Base-by-base conservation (phyloP, 257 asterid genomes). In the Gentiana dahurica region DNA sequence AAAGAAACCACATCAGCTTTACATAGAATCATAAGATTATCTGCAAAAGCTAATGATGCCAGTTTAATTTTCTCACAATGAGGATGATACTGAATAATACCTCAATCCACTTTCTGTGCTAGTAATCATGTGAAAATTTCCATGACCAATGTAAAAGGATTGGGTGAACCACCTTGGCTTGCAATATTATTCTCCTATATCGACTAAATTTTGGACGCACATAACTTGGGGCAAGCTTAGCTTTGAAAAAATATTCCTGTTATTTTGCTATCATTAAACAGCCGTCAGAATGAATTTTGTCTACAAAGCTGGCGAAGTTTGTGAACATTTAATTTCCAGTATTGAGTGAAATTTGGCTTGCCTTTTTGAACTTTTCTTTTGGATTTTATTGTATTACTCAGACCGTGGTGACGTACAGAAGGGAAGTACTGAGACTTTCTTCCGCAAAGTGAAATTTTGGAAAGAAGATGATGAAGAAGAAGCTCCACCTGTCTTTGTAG, bases 401-500 rank as follows among this genome's bases (percentile, higher is more conserved):
- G 99, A 83, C 65, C 85, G 99, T 8, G 87, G 97, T 47, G 99
- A 92, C 77, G 87, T 92, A 61, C 95, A 78, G 54, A 92, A 92
- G 79, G 99, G 95, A 72, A 88, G 97, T 74, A 95, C 99, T 1
- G 99, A 92, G 80, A 79, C 82, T 47, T 92, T 92, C 72, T 92
- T 92, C 81, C 97, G 99, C 55, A 92, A 92, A 81, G 99, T 92
- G 3, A 92, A 92, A 82, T 92, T 92, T 71, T 88, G 99, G 99
- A 88, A 82, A 57, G 95, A 92, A 78, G 97, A 92, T 57, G 94
- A 87, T 60, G 88, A 86, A 70, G 99, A 81, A 78, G 99, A 92
- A 80, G 99, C 99, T 49, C 97, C 99, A 1, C 97, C 99, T 73
- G 85, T 88, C 68, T 92, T 92, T 88, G 99, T 92, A 86, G 79